Evolutionary conservation across 441 rosid species (phyloP), one percentile per base, ranked within the genome.

Genomic region (Eruca vesicaria): DNA sequence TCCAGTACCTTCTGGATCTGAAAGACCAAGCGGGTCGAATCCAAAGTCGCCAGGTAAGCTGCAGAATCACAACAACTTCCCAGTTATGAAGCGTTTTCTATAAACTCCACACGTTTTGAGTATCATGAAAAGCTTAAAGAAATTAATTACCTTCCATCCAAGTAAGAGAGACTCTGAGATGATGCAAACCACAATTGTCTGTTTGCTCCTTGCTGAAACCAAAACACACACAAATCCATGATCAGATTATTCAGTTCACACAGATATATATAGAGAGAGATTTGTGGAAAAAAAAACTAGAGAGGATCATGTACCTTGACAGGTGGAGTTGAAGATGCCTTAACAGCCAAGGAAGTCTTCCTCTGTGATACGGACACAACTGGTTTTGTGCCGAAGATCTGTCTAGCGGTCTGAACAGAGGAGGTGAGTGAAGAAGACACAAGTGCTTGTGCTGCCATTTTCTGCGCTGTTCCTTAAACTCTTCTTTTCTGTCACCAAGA

Each of bases 1-100:
- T 66, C 99, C 97, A 1, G 98, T 72, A 29, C 99, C 98, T 31
- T 95, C 98, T 0, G 99, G 99, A 80, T 95, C 98, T 1, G 99
- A 95, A 14, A 95, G 97, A n/a, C 99, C 99, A 38, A 92, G 86
- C 6, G 97, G 98, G 82, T 95, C 97, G 36, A 95, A 95, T 50
- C 99, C 98, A 15, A 9, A 92, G 83, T 94, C 99, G 10, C 99
- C 99, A 11, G 99, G 99, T 16, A 94, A 89, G 82, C 98, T 91
- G 82, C 57, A 64, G 4, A 68, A 36, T 69, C 63, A 60, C 7
- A 71, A 21, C 31, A 77, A 58, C 33, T 18, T 21, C 36, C 9
- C 2, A 56, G 15, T 56, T 57, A 57, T 3, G 6, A 48, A 16
- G 14, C 65, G 14, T 12, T 12, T 38, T 11, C 10, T 71, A 60